These are phyloP conservation scores for Carex sylvatica DNA, from an alignment of 202 grass and related monocot genomes.

Conservation along the genomic window DNA sequence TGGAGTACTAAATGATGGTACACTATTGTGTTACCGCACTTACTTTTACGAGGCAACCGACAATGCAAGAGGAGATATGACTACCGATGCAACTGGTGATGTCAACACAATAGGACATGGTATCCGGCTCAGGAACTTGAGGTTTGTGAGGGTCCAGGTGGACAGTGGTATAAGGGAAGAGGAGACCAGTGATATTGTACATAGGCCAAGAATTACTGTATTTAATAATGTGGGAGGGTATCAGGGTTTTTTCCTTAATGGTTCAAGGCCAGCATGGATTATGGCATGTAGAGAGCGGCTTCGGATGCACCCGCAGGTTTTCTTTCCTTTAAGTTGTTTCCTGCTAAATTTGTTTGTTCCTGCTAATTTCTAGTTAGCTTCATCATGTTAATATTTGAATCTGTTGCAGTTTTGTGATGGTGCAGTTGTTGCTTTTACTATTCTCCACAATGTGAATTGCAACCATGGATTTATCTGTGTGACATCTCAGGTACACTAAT, in stretches of 20 bases:
- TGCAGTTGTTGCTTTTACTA: slow-evolving; percentile 78
- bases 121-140: slow-evolving; percentile 72
- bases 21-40: slow-evolving; percentile 79
- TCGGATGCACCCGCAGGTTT: slow-evolving; percentile 86
- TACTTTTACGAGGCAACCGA: slow-evolving; percentile 64
- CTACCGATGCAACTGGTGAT: slow-evolving; percentile 31
- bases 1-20: slow-evolving; percentile 83
- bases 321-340: not conserved
- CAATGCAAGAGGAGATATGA: slow-evolving; percentile 34
- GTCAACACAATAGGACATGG: slow-evolving; percentile 31
- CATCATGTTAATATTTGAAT: slow-evolving; percentile 23
- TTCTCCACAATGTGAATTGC: slow-evolving; percentile 97
- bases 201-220: slow-evolving; percentile 67
- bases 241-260: slow-evolving; percentile 83
- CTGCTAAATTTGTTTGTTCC: slow-evolving; percentile 16
- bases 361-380: slow-evolving; percentile 1
- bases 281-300: slow-evolving; percentile 87
- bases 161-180: slow-evolving; percentile 64
- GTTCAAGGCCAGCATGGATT: slow-evolving; percentile 80
- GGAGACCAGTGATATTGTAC: slow-evolving; percentile 28
- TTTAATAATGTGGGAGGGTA: slow-evolving; percentile 93
- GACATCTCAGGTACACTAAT: slow-evolving; percentile 62
- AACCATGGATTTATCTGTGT: slow-evolving; percentile 90
- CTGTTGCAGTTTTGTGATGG: slow-evolving; percentile 88
- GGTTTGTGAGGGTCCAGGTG: slow-evolving; percentile 63